phyloP scores from a whole-genome alignment of 148 eudicot species.

The Silene latifolia region DNA sequence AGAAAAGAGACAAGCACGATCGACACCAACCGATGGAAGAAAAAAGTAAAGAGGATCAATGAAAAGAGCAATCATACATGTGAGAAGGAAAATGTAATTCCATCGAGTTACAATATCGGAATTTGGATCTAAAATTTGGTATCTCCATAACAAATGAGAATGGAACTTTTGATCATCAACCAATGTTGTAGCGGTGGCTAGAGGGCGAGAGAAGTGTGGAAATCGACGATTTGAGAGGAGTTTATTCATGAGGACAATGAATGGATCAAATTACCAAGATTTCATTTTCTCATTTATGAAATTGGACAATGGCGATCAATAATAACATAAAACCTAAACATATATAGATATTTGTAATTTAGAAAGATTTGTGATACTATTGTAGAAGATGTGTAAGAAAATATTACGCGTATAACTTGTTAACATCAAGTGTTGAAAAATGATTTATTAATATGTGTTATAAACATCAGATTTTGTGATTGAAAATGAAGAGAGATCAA shows the following conservation, averaged over 20 bases:
- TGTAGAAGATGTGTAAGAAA: too few species aligned
- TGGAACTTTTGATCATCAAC: conserved; percentile 32
- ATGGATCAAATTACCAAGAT: background rate
- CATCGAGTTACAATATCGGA: conserved; percentile 35
- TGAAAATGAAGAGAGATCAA: background rate
- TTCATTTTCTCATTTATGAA: background rate
- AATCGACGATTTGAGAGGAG: conserved; percentile 29
- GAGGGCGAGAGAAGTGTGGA: conserved; percentile 25
- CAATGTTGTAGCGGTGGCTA: conserved; percentile 21
- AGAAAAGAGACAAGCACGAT: conserved; percentile 27
- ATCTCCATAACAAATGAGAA: conserved; percentile 35
- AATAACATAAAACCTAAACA: too few species aligned
- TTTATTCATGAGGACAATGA: conserved; percentile 14
- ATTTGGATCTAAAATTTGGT: conserved; percentile 43
- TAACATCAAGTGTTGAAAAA: background rate
- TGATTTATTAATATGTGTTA: background rate
- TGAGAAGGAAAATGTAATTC: conserved; percentile 40
- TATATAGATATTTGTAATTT: too few species aligned
- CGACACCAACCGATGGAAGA: conserved; percentile 27
- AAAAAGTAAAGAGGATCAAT: conserved; percentile 42
- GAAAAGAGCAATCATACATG: conserved; percentile 37
- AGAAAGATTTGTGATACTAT: too few species aligned
- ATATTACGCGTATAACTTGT: background rate
- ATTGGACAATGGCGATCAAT: background rate
- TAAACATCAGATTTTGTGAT: too few species aligned